Percentiles rank a stretch among this genome's conserved stretches.
Evolutionary conservation across 2,329 filamentous ascomycete species (phyloP).

Genomic region (Akanthomyces dipterigenus): DNA sequence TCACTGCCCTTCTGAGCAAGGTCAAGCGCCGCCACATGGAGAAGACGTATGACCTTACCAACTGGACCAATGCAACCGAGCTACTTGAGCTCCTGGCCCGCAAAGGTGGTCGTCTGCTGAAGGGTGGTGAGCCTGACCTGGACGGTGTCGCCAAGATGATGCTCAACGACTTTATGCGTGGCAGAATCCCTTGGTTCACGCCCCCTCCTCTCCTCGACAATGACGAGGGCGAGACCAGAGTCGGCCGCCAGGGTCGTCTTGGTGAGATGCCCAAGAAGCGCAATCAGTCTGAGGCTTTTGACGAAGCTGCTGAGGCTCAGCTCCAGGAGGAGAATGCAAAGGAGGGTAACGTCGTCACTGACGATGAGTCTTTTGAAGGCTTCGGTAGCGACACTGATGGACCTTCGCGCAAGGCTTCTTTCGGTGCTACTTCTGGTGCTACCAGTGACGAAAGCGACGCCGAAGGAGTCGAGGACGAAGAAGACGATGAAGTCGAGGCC

Average conservation of each 20-base stretch:
- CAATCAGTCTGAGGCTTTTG: conserved; percentile 34
- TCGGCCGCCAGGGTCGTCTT: conserved; percentile 68
- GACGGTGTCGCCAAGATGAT: conserved; percentile 97
- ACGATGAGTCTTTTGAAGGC: conserved; percentile 32
- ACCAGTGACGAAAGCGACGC: conserved; percentile 36
- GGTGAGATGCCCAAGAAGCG: conserved; percentile 87
- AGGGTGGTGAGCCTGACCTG: conserved; percentile 89
- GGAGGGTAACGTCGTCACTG: conserved; percentile 31
- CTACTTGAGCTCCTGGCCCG: conserved; percentile 83
- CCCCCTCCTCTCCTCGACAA: conserved; percentile 54
- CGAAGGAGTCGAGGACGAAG: conserved; percentile 31
- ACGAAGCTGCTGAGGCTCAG: conserved; percentile 25
- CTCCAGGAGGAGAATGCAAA: conserved; percentile 39
- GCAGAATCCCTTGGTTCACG: conserved; percentile 95
- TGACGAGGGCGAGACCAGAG: conserved; percentile 47
- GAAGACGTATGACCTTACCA: conserved; percentile 82
- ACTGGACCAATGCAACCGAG: conserved; percentile 68
- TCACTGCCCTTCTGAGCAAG: conserved; percentile 69
- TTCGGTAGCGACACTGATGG: conserved; percentile 29
- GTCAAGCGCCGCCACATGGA: conserved; percentile 86
- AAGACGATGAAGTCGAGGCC: conserved; percentile 15
- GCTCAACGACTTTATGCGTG: conserved; percentile 89
- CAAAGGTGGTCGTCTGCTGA: conserved; percentile 78
- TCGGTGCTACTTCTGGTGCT: conserved; percentile 22
- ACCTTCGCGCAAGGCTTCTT: conserved; percentile 25